These are phyloP conservation scores for Hyaloscypha hepaticicola DNA, from an alignment of 495 filamentous ascomycete species.

Conservation along the genomic window DNA sequence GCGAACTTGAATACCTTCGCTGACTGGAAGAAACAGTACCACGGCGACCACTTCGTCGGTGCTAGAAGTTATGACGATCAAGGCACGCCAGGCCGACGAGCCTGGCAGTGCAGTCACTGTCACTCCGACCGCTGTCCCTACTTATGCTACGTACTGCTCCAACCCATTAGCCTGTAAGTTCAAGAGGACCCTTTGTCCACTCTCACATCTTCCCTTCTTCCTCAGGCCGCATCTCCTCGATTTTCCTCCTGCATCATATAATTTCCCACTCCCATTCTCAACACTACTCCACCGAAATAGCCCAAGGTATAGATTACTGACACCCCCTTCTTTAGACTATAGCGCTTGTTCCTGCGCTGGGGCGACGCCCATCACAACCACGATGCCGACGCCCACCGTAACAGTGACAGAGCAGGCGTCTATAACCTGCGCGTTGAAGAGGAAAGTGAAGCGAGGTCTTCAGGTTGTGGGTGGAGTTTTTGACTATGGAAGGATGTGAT, in stretches of 20 bases:
- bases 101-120: not conserved
- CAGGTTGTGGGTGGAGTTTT: not conserved
- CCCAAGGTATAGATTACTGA: not conserved
- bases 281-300: not conserved
- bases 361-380: not conserved
- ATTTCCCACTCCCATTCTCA: too few species aligned
- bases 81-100: too few species aligned
- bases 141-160: constrained; percentile 7
- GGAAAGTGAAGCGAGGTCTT: not conserved
- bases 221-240: not conserved
- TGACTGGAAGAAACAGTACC: not conserved
- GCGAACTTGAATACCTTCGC: not conserved
- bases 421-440: not conserved
- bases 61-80: not conserved
- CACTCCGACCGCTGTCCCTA: not conserved
- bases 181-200: not conserved
- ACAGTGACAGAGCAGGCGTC: not conserved
- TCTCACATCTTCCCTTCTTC: not conserved
- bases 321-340: not conserved
- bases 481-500: not conserved
- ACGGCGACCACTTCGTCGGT: not conserved
- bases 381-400: not conserved
- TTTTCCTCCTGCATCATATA: too few species aligned
- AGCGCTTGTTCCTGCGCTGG: constrained; percentile 3
- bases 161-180: not conserved